Evolutionary conservation across 306 rosid species (phyloP).

Genomic region (Quercus glauca): DNA sequence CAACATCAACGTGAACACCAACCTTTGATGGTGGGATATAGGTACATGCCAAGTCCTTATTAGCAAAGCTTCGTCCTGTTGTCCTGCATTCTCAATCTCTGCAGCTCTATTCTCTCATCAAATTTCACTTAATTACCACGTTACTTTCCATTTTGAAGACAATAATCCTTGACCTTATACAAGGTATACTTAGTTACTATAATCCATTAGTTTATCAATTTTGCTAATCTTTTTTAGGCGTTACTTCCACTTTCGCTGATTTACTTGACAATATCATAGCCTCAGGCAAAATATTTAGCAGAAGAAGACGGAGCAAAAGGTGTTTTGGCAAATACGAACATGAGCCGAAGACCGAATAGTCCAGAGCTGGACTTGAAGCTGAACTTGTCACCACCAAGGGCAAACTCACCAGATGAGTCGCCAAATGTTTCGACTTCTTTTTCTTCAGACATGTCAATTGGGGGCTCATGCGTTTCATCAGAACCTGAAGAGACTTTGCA

Average conservation of each 20-base stretch:
- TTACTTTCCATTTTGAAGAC: neutral
- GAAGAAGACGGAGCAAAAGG: no score
- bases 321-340: neutral
- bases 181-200: neutral
- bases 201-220: neutral
- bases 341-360: constrained; percentile 34
- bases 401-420: neutral
- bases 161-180: neutral
- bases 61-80: neutral
- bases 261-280: neutral
- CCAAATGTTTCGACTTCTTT: neutral
- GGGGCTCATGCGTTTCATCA: constrained; percentile 49
- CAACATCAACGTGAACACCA: neutral
- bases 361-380: constrained; percentile 35
- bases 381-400: constrained; percentile 30
- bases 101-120: neutral
- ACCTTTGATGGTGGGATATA: neutral
- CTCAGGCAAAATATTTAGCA: neutral
- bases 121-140: neutral
- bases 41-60: neutral
- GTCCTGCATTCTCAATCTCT: neutral
- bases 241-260: neutral
- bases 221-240: neutral
- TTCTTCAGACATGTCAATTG: constrained; percentile 25
- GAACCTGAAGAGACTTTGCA: constrained; percentile 16